Percentiles rank a stretch among this genome's conserved stretches.
phyloP scores from a whole-genome alignment of 768 basidiomycete species.

The Daedalea quercina region DNA sequence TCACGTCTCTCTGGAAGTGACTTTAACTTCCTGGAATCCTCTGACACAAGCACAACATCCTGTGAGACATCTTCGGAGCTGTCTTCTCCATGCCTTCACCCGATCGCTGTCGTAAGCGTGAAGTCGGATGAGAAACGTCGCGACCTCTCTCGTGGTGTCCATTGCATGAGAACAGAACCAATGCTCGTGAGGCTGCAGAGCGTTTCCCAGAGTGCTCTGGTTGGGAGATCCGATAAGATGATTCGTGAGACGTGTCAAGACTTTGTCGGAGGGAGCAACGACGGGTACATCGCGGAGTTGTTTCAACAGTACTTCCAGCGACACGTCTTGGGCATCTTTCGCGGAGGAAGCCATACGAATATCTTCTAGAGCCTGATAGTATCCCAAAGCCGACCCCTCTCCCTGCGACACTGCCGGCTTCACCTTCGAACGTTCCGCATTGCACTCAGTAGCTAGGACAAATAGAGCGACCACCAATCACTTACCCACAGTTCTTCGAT shows the following conservation, averaged over 20 bases:
- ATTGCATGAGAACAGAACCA: slow-evolving; percentile 77
- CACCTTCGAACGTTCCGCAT: no score
- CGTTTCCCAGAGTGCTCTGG: slow-evolving; percentile 18
- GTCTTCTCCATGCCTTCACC: slow-evolving; percentile 59
- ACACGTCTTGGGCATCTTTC: neutral
- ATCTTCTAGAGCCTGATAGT: neutral
- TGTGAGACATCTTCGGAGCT: slow-evolving; percentile 46
- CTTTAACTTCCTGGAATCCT: slow-evolving; percentile 58
- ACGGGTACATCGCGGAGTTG: slow-evolving; percentile 54
- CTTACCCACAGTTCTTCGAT: no score
- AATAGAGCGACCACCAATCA: no score
- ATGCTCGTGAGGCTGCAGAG: slow-evolving; percentile 33
- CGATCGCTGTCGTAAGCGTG: slow-evolving; percentile 62
- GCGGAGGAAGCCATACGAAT: neutral
- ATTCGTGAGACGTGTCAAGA: slow-evolving; percentile 43
- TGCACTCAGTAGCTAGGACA: no score
- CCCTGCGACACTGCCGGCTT: no score
- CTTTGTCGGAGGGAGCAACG: slow-evolving; percentile 41
- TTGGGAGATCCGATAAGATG: slow-evolving; percentile 39
- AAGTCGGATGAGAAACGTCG: slow-evolving; percentile 76
- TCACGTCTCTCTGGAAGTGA: slow-evolving; percentile 62
- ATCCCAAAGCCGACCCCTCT: no score
- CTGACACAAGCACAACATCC: slow-evolving; percentile 69
- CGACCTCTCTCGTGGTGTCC: slow-evolving; percentile 51
- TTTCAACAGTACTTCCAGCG: slow-evolving; percentile 22